Base-by-base conservation (phyloP, 208 protist genomes). In the Leishmania guyanensis region DNA sequence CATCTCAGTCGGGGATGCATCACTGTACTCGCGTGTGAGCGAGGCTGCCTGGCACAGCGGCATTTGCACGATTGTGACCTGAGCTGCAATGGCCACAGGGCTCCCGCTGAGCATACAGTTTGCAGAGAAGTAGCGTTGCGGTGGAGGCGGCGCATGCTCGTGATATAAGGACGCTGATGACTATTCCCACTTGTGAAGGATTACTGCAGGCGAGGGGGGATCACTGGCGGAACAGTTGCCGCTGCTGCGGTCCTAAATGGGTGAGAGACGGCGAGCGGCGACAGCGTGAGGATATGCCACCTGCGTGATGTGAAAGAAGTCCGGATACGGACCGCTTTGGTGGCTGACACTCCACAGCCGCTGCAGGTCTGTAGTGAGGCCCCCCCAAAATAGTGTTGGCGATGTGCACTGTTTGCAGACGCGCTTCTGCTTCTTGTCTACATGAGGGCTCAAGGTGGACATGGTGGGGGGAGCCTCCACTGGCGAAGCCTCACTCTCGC, bases 21-120 rank as follows among this genome's bases (percentile, higher is more conserved):
- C 69, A n/a, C 78, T 77, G 71, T 77, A 82, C 56, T 82, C 71
- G n/a, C 39, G 33, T 20, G 78, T 72, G 9, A 36, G 16, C 56
- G 54, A 77, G 2, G 46, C n/a, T 14, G 39, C 4, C 36, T 22
- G 78, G 12, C 48, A 8, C 58, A 69, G 33, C 46, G 56, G 26
- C 36, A 54, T 39, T 66, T 43, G 73, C 9, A 56, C 56, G 20
- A 54, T n/a, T 54, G n/a, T 48, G 26, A n/a, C 10, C 33, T 9
- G 39, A 29, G 65, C 36, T 39, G 29, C 22, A 0, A 39, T 36
- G 17, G 29, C 56, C 56, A 29, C 56, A 48, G 50, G 10, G 56
- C 46, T 76, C n/a, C 50, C 39, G 22, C 14, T 22, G 1, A 22
- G 16, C 26, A 36, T 56, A 43, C 17, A 39, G 54, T 70, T 46